Percentiles rank a stretch among this genome's conserved stretches.
Conservation (phyloP, 2,329 filamentous ascomycete genomes). For the Penicillium sp. region DNA sequence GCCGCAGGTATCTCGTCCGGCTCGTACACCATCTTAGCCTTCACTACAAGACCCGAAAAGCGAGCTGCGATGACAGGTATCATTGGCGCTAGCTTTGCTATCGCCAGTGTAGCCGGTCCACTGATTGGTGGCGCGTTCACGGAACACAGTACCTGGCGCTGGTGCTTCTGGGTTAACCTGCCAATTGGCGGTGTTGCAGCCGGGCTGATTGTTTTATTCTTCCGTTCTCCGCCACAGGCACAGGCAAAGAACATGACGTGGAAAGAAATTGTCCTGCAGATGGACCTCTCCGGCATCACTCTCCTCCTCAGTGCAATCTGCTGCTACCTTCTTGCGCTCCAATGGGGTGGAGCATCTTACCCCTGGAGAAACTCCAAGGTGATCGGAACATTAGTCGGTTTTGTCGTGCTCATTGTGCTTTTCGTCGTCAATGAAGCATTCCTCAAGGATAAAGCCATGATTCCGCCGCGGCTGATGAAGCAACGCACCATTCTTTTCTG, state of each 20-base stretch:
- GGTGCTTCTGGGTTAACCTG: conserved; percentile 48
- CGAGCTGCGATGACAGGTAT: conserved; percentile 33
- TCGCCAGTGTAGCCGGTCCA: conserved; percentile 12
- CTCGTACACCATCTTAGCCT: conserved; percentile 31
- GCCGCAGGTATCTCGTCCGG: conserved; percentile 31
- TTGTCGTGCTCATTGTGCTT: conserved; percentile 27
- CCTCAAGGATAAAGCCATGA: conserved; percentile 1
- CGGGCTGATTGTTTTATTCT: conserved; percentile 49
- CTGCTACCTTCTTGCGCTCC: conserved; percentile 24
- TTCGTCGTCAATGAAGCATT: conserved; percentile 40
- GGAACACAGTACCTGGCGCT: conserved; percentile 41
- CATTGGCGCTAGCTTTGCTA: conserved; percentile 3
- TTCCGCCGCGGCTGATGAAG: not conserved
- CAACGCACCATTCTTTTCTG: conserved; percentile 32
- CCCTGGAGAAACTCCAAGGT: conserved; percentile 22
- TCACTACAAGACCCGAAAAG: conserved; percentile 31
- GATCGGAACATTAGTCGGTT: conserved; percentile 12
- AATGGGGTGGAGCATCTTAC: conserved; percentile 21
- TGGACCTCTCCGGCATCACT: conserved; percentile 38
- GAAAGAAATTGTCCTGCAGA: conserved; percentile 40
- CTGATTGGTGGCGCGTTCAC: conserved; percentile 46
- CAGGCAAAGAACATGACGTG: conserved; percentile 19
- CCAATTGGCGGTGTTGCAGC: conserved; percentile 43
- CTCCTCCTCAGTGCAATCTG: conserved; percentile 30
- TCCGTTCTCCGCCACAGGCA: conserved; percentile 38